phyloP scores from a whole-genome alignment of 169 alveolate species.

The Plasmodium billcollinsi region DNA sequence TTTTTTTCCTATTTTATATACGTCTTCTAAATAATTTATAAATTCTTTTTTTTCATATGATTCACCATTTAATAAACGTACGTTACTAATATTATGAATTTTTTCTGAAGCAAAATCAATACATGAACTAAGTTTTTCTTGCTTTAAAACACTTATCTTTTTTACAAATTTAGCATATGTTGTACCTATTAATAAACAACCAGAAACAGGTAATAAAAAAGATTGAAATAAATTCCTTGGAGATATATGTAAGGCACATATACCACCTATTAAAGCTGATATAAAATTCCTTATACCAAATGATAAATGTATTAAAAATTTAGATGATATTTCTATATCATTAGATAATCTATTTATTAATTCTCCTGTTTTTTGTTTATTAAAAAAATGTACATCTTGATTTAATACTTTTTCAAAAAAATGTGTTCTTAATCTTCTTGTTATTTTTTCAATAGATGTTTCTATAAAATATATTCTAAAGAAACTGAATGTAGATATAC shows the following conservation, averaged over 20 bases:
- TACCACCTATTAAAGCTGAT: constrained; percentile 59
- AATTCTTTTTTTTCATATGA: constrained; percentile 60
- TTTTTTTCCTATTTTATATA: constrained; percentile 47
- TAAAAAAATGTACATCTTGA: constrained; percentile 78
- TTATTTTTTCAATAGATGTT: constrained; percentile 75
- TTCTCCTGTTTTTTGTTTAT: constrained; percentile 76
- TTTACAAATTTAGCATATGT: constrained; percentile 55
- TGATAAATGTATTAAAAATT: constrained; percentile 63
- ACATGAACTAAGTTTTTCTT: constrained; percentile 60
- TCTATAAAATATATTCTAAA: constrained; percentile 60
- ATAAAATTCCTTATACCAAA: constrained; percentile 66
- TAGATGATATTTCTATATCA: constrained; percentile 78
- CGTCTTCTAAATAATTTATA: constrained; percentile 64
- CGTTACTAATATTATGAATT: constrained; percentile 45
- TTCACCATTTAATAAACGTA: constrained; percentile 59
- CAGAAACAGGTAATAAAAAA: constrained; percentile 52
- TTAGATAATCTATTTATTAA: constrained; percentile 76
- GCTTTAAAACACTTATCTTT: constrained; percentile 36
- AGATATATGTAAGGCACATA: constrained; percentile 70
- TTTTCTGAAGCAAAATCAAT: constrained; percentile 69
- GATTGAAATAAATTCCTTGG: constrained; percentile 51
- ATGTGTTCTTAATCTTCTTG: constrained; percentile 78
- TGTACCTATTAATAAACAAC: constrained; percentile 50
- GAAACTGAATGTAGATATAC: constrained; percentile 67
- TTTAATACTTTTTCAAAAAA: constrained; percentile 74